Conservation (phyloP, 2,329 filamentous ascomycete genomes). For the Sphaerulina musiva region DNA sequence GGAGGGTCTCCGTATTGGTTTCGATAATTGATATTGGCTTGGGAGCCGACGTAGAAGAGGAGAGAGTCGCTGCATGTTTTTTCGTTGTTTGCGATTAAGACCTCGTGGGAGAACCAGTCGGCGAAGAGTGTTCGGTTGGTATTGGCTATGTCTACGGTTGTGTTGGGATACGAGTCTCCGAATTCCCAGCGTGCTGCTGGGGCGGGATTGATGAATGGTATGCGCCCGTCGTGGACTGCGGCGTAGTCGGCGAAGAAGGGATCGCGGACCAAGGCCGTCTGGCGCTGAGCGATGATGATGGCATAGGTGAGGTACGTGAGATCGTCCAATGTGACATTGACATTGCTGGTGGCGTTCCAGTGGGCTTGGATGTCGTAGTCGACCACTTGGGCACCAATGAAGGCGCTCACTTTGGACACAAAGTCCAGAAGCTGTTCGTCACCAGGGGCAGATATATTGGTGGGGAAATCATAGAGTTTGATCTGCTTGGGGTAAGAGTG, state of each 20-base stretch:
- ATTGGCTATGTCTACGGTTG: slow-evolving; percentile 39
- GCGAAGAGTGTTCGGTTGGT: slow-evolving; percentile 47
- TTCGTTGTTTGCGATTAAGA: slow-evolving; percentile 38
- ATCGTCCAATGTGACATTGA: slow-evolving; percentile 30
- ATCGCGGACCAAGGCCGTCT: slow-evolving; percentile 41
- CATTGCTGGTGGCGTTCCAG: slow-evolving; percentile 33
- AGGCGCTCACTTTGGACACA: slow-evolving; percentile 38
- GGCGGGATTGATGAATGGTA: slow-evolving; percentile 46
- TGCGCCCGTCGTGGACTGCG: slow-evolving; percentile 40
- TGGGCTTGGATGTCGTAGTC: slow-evolving; percentile 34
- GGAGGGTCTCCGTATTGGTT: slow-evolving; percentile 43
- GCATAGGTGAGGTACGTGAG: slow-evolving; percentile 44
- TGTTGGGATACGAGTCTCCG: slow-evolving; percentile 38
- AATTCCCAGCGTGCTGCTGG: slow-evolving; percentile 46
- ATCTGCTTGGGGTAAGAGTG: slow-evolving; percentile 40
- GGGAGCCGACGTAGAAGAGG: slow-evolving; percentile 44
- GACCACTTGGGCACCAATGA: slow-evolving; percentile 37
- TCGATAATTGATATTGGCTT: slow-evolving; percentile 39
- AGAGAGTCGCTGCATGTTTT: slow-evolving; percentile 47
- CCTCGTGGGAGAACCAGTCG: slow-evolving; percentile 44
- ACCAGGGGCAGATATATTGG: slow-evolving; percentile 32
- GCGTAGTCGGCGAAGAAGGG: slow-evolving; percentile 49
- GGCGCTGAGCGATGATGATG: slow-evolving; percentile 44
- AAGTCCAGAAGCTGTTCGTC: slow-evolving; percentile 41
- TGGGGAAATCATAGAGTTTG: slow-evolving; percentile 41